Conservation (phyloP, 768 basidiomycete genomes). For the Cystobasidiopsis lactophilus region DNA sequence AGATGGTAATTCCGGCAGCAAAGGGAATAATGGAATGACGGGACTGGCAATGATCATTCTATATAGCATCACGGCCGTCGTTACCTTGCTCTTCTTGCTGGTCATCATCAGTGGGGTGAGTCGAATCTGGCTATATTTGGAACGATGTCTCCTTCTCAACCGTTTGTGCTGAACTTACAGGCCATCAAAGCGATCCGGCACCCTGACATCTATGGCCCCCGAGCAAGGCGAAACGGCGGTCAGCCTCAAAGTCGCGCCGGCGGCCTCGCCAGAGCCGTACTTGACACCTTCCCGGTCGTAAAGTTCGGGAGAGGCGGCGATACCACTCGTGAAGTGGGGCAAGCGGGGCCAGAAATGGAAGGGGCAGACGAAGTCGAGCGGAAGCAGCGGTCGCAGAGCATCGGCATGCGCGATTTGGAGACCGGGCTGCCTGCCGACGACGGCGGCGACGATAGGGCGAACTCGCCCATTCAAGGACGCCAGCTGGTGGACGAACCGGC, state of each 20-base stretch:
- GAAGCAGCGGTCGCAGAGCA: too few species aligned
- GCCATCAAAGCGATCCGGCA: constrained; percentile 62
- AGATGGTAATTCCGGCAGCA: background rate
- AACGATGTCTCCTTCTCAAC: background rate
- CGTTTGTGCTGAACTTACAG: background rate
- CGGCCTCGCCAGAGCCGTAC: constrained; percentile 75
- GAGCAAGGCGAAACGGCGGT: constrained; percentile 34
- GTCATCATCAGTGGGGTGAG: constrained; percentile 52
- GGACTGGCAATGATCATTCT: constrained; percentile 52
- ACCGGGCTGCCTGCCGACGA: too few species aligned
- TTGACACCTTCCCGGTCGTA: constrained; percentile 87
- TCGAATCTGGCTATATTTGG: constrained; percentile 28
- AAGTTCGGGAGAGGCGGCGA: constrained; percentile 39
- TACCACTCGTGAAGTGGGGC: background rate
- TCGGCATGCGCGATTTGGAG: too few species aligned
- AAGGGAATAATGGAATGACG: constrained; percentile 26
- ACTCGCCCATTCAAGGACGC: too few species aligned
- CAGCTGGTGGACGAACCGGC: too few species aligned
- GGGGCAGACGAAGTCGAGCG: too few species aligned
- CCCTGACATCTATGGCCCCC: constrained; percentile 76
- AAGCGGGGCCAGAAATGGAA: too few species aligned
- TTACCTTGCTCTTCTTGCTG: constrained; percentile 58
- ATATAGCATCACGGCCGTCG: constrained; percentile 72
- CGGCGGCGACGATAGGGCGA: too few species aligned
- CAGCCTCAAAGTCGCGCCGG: constrained; percentile 38